These are phyloP conservation scores for Candida smagusa DNA, from an alignment of 1,139 yeast genomes.

Conservation along the genomic window DNA sequence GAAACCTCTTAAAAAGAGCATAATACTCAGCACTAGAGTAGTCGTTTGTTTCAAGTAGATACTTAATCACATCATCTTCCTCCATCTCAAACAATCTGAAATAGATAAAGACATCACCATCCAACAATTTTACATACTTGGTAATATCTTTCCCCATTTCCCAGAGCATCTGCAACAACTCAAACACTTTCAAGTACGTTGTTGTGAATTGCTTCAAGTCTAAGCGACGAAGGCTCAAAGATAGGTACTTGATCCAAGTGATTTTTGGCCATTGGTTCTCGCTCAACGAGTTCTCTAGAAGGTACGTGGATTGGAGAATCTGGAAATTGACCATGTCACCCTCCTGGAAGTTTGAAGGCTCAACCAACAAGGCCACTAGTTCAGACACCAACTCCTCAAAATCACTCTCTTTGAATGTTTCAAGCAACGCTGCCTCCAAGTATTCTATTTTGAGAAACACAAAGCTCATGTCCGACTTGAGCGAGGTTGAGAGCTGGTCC, in stretches of 20 bases:
- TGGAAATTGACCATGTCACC: slow-evolving; percentile 22
- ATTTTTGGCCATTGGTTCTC: slow-evolving; percentile 36
- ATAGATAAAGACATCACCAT: slow-evolving; percentile 3
- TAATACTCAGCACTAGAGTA: slow-evolving; percentile 34
- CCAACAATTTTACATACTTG: not conserved
- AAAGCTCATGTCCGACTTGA: slow-evolving; percentile 22
- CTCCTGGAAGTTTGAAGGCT: slow-evolving; percentile 14
- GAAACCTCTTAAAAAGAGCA: slow-evolving; percentile 22
- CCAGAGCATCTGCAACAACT: slow-evolving; percentile 15
- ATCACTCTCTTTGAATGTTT: slow-evolving; percentile 6
- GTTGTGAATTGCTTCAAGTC: slow-evolving; percentile 28
- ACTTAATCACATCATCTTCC: slow-evolving; percentile 4
- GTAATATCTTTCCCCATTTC: not conserved
- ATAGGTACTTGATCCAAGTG: slow-evolving; percentile 37
- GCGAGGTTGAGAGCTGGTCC: slow-evolving; percentile 24
- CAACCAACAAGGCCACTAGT: slow-evolving; percentile 9
- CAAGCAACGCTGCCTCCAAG: slow-evolving; percentile 29
- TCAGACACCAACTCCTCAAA: slow-evolving; percentile 14
- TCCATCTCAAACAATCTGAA: slow-evolving; percentile 7
- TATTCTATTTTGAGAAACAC: slow-evolving; percentile 33
- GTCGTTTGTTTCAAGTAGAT: slow-evolving; percentile 20
- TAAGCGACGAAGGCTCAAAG: slow-evolving; percentile 21
- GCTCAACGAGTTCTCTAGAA: slow-evolving; percentile 27
- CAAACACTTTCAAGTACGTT: slow-evolving; percentile 34
- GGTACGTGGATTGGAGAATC: slow-evolving; percentile 26